Conservation (phyloP, 805 yeast genomes). For the Wickerhamomyces rabaulensis region DNA sequence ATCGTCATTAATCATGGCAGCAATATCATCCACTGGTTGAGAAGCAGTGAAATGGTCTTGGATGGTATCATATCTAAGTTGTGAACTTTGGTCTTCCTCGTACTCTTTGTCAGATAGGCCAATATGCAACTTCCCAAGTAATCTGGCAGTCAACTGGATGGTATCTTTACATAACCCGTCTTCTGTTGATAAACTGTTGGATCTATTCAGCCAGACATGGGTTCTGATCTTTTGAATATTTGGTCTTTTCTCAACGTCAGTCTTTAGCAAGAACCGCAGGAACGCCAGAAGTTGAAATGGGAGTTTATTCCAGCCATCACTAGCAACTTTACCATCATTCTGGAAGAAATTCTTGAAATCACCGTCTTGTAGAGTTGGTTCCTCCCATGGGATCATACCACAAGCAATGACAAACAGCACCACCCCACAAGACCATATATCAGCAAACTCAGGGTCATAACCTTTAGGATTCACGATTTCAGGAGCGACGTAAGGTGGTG, state of each 20-base stretch:
- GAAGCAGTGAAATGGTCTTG: slow-evolving; percentile 30
- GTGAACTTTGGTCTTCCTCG: slow-evolving; percentile 11
- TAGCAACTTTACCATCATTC: slow-evolving; percentile 40
- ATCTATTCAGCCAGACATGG: slow-evolving; percentile 52
- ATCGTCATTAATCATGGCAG: slow-evolving; percentile 36
- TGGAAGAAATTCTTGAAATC: slow-evolving; percentile 38
- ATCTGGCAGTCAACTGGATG: slow-evolving; percentile 39
- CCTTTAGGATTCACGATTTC: slow-evolving; percentile 44
- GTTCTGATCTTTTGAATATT: slow-evolving; percentile 34
- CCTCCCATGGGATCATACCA: slow-evolving; percentile 72
- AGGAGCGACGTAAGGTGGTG: slow-evolving; percentile 79
- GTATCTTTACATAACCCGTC: slow-evolving; percentile 54
- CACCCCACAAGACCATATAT: slow-evolving; percentile 68
- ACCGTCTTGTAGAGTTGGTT: slow-evolving; percentile 48
- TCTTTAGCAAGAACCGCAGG: slow-evolving; percentile 46
- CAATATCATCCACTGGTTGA: slow-evolving; percentile 43
- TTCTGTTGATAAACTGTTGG: slow-evolving; percentile 37
- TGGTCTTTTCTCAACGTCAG: slow-evolving; percentile 41
- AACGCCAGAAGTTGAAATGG: slow-evolving; percentile 45
- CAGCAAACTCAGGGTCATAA: slow-evolving; percentile 55
- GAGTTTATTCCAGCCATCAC: slow-evolving; percentile 52
- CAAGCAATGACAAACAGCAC: slow-evolving; percentile 56
- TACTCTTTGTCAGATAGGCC: slow-evolving; percentile 47
- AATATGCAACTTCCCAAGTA: slow-evolving; percentile 48
- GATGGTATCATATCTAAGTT: slow-evolving; percentile 18